Evolutionary conservation across 2,329 filamentous ascomycete species (phyloP).

Genomic region (Fusarium stilboides): DNA sequence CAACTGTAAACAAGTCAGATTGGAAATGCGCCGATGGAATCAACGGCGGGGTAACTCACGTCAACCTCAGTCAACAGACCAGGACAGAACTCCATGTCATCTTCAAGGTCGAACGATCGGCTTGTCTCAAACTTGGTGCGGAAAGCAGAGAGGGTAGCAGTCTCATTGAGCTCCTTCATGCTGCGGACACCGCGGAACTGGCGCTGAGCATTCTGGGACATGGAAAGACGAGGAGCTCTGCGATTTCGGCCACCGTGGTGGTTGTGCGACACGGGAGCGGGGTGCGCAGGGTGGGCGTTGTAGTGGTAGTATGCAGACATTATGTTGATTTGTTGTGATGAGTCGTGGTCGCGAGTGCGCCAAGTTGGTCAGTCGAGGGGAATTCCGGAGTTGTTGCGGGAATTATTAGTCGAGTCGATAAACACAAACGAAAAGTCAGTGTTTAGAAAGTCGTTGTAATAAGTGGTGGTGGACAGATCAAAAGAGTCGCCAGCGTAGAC

Average conservation of each 20-base stretch:
- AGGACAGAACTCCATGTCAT: conserved; percentile 96
- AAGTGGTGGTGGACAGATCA: conserved; percentile 27
- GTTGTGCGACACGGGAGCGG: conserved; percentile 76
- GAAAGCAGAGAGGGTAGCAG: conserved; percentile 82
- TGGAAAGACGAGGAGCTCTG: conserved; percentile 83
- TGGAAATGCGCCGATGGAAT: conserved; percentile 22
- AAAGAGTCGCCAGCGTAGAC: conserved; percentile 31
- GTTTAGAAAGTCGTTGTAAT: conserved; percentile 28
- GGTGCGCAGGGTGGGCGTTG: conserved; percentile 71
- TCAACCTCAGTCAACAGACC: conserved; percentile 92
- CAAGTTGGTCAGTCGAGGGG: conserved; percentile 28
- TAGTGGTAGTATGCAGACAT: conserved; percentile 78
- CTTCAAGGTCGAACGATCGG: conserved; percentile 94
- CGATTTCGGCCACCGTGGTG: conserved; percentile 90
- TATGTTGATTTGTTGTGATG: conserved; percentile 48
- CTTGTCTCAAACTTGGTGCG: conserved; percentile 91
- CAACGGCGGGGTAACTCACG: conserved; percentile 70
- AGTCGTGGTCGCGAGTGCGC: conserved; percentile 23
- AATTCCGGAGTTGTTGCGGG: conserved; percentile 47
- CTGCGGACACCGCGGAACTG: conserved; percentile 88
- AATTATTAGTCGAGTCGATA: conserved; percentile 46
- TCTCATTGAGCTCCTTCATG: conserved; percentile 88
- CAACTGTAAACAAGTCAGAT: conserved; percentile 71
- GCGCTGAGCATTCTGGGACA: conserved; percentile 86
- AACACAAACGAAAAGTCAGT: conserved; percentile 38